Evolutionary conservation across 2,329 filamentous ascomycete species (phyloP), one percentile per base, ranked within the genome.

Genomic region (Fusarium sp.): DNA sequence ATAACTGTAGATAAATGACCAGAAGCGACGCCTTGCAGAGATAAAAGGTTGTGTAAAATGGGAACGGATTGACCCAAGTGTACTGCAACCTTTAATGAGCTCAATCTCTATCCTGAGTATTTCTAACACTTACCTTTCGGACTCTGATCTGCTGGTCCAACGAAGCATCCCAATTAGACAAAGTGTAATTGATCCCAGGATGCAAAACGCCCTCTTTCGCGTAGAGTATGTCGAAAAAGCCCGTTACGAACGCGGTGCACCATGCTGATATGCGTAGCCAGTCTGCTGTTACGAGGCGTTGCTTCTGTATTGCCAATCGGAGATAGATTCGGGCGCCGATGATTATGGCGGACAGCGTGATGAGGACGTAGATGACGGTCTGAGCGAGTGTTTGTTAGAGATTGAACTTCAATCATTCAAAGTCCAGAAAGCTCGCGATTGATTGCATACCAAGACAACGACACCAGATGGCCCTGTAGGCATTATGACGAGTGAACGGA

Each of bases 21-120:
- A 75, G 62, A 2, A 75, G 61, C 2, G 70, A 61, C 3, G 73
- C 73, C 31, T 75, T 75, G 57, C 68, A 75, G 1, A 75, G 65
- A 10, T 72, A 75, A 4, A 75, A 59, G 0, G 73, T 70, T 2
- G 73, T 61, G 18, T 72, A 54, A 35, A 72, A 64, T 7, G 73
- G 71, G 8, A 75, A 45, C 3, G 56, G 12, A 3, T 45, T 41
- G 8, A 36, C 45, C 63, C 63, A 75, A 15, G 51, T 55, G 5
- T 61, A 11, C 73, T 75, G 20, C 0, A 20, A 7, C 14, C n/a
- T 22, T 15, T 0, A 6, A 18, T 73, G 18, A 73, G 63, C 15
- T 31, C 4, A 3, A 13, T 9, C 3, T 3, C 6, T 6, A 0
- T 18, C 30, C 2, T 16, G 15, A 28, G 31, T 5, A 42, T 2